phyloP scores from a whole-genome alignment of 306 rosid genomes.

The Echinosophora koreensis region DNA sequence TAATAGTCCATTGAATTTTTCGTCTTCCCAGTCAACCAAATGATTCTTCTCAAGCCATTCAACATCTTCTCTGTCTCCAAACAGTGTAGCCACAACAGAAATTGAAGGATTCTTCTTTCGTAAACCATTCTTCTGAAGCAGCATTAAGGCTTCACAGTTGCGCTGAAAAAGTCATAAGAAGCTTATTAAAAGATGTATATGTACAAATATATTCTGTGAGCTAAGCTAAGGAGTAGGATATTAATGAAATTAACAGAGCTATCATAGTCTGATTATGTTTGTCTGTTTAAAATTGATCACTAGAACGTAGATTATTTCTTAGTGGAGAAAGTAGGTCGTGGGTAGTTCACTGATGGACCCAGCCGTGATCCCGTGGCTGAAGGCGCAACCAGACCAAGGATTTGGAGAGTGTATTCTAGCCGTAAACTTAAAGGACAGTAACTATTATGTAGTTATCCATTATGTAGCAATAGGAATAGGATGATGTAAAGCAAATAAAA shows the following conservation, averaged over 20 bases:
- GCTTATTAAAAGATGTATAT: constrained; percentile 25
- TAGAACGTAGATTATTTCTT: constrained; percentile 17
- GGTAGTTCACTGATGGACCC: constrained; percentile 2
- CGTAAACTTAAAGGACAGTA: too few species aligned
- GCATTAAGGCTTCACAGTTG: constrained; percentile 88
- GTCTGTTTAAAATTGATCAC: constrained; percentile 6
- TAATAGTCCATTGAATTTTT: constrained; percentile 46
- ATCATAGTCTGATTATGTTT: constrained; percentile 32
- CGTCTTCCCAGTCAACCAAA: constrained; percentile 65
- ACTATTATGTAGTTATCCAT: too few species aligned
- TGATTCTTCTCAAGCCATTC: constrained; percentile 69
- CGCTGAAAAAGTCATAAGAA: constrained; percentile 62
- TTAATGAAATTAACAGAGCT: constrained; percentile 21
- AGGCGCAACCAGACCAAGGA: too few species aligned
- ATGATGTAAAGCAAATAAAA: neutral
- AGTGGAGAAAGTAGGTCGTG: neutral
- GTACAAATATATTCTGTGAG: constrained; percentile 21
- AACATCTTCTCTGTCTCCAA: constrained; percentile 78
- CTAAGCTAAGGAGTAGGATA: neutral
- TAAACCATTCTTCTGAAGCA: constrained; percentile 84
- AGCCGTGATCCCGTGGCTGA: too few species aligned
- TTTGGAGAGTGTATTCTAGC: too few species aligned
- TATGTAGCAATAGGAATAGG: neutral
- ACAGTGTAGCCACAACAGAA: constrained; percentile 74
- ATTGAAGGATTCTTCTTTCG: constrained; percentile 77